Evolutionary conservation across 2,329 filamentous ascomycete genomes (phyloP), one percentile per base, ranked within the genome.

Genomic region (Cercospora zeina): DNA sequence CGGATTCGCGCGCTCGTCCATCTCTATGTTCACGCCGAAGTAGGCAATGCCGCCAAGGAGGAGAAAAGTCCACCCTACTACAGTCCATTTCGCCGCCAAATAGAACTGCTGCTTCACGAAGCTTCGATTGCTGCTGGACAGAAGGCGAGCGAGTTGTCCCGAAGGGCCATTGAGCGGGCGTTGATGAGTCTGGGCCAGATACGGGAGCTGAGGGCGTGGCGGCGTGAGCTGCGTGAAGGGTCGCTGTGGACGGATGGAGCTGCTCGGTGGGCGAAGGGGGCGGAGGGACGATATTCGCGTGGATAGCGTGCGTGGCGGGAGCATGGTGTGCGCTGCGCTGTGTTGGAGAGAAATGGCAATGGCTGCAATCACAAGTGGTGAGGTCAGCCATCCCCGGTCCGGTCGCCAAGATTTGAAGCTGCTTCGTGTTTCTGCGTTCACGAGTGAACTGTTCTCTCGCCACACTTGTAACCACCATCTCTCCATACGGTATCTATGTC

Each of bases 51-150:
- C 78, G 45, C 86, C 76, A 62, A 88, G 83, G 49, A 83, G 78
- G 7, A 87, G 75, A 42, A 87, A 83, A 13, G 86, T 83, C 82
- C 87, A 93, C 42, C 90, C 75, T 30, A 85, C 81, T n/a, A 82
- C 70, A 0, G 83, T 87, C 74, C 86, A 91, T 67, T 89, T 90
- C 33, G 87, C 78, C 42, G 87, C 88, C 31, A 89, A 81, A 70
- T 85, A 85, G 51, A 90, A 80, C 70, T 93, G 89, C 66, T 89
- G 82, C 65, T 85, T 87, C 62, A 93, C 79, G 80, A 87, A 91
- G 65, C 81, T 79, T 67, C 86, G 88, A 65, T 86, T 86, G 73
- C 92, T 88, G 0, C 90, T 96, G n/a, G 89, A 91, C 63, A 96
- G 84, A 64, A 90, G 85, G 57, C 93, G 88, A 3, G 85, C 84